Evolutionary conservation across 2,329 filamentous ascomycete species (phyloP), one percentile per base, ranked within the genome.

Genomic region (Botryotinia narcissicola): DNA sequence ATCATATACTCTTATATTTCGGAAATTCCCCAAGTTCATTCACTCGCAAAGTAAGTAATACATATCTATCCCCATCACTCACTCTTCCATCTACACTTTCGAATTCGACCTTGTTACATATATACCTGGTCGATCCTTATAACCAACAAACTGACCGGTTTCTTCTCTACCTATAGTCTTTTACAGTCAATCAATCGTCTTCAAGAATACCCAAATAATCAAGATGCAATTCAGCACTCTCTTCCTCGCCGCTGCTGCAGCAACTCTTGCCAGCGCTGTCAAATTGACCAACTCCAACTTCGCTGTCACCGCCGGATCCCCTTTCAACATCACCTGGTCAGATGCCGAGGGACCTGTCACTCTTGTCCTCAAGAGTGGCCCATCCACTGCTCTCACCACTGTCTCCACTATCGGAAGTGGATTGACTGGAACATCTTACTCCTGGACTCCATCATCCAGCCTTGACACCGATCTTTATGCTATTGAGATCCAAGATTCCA

Each of bases 151-250:
- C 68, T 69, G 4, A 69, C 48, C 40, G 14, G 1, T 14, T 63
- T 29, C 18, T 60, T 18, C 22, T 32, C 48, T 44, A 12, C 22
- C 3, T 25, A 25, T 37, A 69, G 66, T 68, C 48, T 37, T 57
- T 14, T 40, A 68, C 16, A 40, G 0, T 25, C 48, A 62, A 70
- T 32, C 66, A 61, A 61, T n/a, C 29, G 8, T n/a, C 57, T 61
- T 70, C 1, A 37, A n/a, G 29, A 70, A 60, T 29, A 46, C 32
- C 10, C 29, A 10, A 70, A 20, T 62, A 37, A 46, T 70, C 61
- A 80, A 78, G 67, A 81, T 81, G 80, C 76, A 78, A 75, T 80
- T 80, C 78, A 73, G 76, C 40, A 76, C 60, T 63, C n/a, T 77
- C 72, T 73, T 80, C 68, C 12, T 78, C 70, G 75, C 77, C 16